Percentiles rank a stretch among this genome's conserved stretches.
phyloP scores from a whole-genome alignment of 164 flowering plant species.

The Kingdonia uniflora region DNA sequence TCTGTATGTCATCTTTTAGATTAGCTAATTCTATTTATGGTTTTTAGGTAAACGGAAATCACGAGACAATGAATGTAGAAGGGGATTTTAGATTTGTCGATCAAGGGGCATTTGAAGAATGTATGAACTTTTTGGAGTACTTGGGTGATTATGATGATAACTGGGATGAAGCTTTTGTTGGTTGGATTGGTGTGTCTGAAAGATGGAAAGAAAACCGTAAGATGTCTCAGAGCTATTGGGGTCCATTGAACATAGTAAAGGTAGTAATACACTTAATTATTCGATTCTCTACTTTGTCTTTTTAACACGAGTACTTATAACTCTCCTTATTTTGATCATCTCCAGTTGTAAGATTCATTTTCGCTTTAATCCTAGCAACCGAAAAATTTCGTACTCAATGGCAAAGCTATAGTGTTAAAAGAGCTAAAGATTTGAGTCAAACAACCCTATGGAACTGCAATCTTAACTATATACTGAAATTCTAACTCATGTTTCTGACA shows the following conservation, averaged over 20 bases:
- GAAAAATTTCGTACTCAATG: no score
- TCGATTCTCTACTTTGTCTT: not conserved
- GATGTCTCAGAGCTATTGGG: conserved; percentile 44
- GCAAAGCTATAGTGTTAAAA: no score
- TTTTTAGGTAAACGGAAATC: conserved; percentile 85
- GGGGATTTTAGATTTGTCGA: conserved; percentile 94
- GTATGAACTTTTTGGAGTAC: conserved; percentile 57
- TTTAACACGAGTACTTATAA: no score
- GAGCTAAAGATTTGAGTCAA: no score
- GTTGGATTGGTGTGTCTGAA: conserved; percentile 46
- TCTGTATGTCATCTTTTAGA: no score
- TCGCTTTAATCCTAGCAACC: no score
- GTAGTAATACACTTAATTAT: conserved; percentile 26
- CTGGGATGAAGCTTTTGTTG: conserved; percentile 67
- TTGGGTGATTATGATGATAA: conserved; percentile 35
- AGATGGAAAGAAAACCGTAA: conserved; percentile 42
- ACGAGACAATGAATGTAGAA: conserved; percentile 95
- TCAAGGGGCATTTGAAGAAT: conserved; percentile 72
- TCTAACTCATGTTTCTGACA: no score
- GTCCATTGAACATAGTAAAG: conserved; percentile 69
- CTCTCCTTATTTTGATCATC: no score
- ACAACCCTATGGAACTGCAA: no score
- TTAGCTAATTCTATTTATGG: not conserved
- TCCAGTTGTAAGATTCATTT: no score
- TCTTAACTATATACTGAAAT: no score